Evolutionary conservation across 1,284 basidiomycete genomes (phyloP).

Genomic region (Mycosarcoma maydis): DNA sequence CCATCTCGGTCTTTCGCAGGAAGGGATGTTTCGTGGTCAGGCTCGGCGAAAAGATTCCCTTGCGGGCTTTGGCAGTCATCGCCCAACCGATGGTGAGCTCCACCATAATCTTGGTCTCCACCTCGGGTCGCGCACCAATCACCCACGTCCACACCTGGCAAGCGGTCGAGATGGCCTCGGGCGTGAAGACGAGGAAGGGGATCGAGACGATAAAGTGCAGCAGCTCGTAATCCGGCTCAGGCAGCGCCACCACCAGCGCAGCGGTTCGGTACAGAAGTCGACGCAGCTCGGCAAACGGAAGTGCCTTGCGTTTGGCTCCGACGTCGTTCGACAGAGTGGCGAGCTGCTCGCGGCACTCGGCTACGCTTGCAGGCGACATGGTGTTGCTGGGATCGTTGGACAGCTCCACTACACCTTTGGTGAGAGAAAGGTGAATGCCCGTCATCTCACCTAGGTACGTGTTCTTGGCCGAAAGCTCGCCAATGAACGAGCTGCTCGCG

Average conservation of each 20-base stretch:
- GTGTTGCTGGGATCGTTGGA: constrained; percentile 73
- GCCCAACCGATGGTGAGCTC: constrained; percentile 90
- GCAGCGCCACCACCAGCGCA: constrained; percentile 66
- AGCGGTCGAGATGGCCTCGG: constrained; percentile 83
- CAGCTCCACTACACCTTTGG: constrained; percentile 71
- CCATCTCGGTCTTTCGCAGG: constrained; percentile 84
- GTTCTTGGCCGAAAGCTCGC: constrained; percentile 58
- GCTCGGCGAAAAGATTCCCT: constrained; percentile 68
- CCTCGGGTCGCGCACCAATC: constrained; percentile 83
- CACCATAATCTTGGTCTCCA: constrained; percentile 80
- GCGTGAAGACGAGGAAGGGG: constrained; percentile 89
- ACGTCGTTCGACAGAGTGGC: constrained; percentile 74
- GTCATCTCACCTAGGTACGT: constrained; percentile 77
- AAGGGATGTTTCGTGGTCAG: constrained; percentile 81
- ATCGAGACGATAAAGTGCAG: constrained; percentile 87
- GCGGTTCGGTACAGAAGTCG: constrained; percentile 87
- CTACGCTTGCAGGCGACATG: constrained; percentile 72
- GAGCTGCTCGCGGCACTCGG: constrained; percentile 78
- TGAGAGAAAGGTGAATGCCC: constrained; percentile 76
- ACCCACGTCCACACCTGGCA: constrained; percentile 98
- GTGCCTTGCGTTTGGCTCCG: constrained; percentile 4
- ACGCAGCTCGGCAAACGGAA: constrained; percentile 75
- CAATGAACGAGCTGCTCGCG: constrained; percentile 56
- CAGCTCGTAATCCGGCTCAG: constrained; percentile 79
- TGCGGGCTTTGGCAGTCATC: constrained; percentile 79